These are phyloP conservation scores for Leccinum disarticulatum DNA, from an alignment of 768 basidiomycete species.

Conservation along the genomic window DNA sequence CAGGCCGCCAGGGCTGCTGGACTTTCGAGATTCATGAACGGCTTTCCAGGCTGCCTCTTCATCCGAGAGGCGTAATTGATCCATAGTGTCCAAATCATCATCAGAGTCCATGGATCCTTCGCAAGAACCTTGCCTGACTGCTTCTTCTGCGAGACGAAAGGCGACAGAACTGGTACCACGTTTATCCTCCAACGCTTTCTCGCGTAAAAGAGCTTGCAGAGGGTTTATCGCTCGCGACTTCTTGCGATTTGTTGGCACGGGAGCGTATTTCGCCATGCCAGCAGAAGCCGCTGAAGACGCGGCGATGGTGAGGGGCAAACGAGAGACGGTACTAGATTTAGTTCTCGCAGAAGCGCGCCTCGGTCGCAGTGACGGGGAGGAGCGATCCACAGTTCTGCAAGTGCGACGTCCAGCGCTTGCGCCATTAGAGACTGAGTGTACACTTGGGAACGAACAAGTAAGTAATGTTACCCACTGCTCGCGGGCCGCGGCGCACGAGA, in stretches of 20 bases:
- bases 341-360: slow-evolving; percentile 21
- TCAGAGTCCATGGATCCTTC: slow-evolving; percentile 19
- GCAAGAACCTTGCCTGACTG: slow-evolving; percentile 32
- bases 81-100: slow-evolving; percentile 23
- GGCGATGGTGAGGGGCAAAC: slow-evolving; percentile 13
- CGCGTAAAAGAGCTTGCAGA: slow-evolving; percentile 52
- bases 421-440: slow-evolving; percentile 13
- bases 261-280: neutral
- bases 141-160: slow-evolving; percentile 46
- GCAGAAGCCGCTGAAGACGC: slow-evolving; percentile 7
- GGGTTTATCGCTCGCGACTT: slow-evolving; percentile 43
- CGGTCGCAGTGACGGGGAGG: slow-evolving; percentile 7
- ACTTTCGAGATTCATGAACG: slow-evolving; percentile 27
- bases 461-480: slow-evolving; percentile 4
- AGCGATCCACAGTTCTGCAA: neutral
- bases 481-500: neutral
- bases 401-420: neutral
- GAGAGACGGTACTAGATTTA: slow-evolving; percentile 12
- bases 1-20: slow-evolving; percentile 17
- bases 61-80: slow-evolving; percentile 28
- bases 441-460: slow-evolving; percentile 25
- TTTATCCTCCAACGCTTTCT: slow-evolving; percentile 40
- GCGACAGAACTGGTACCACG: slow-evolving; percentile 40
- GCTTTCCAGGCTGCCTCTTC: slow-evolving; percentile 43
- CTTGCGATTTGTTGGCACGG: slow-evolving; percentile 15